Conservation (phyloP, 2,329 filamentous ascomycete genomes). For the Botrytis cinerea region DNA sequence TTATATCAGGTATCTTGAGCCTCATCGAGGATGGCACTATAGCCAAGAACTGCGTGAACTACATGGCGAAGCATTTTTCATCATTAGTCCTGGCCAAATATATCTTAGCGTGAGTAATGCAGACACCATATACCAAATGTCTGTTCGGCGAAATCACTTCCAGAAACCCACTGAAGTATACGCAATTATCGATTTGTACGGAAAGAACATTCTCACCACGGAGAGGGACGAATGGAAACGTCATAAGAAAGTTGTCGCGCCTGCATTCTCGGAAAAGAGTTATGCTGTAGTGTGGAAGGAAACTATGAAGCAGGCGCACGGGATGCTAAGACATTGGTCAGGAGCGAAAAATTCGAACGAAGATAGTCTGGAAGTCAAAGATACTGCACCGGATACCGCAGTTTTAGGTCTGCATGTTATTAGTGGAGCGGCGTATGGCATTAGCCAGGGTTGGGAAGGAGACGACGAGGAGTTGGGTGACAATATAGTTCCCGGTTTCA, state of each 20-base stretch:
- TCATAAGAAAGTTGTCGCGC: constrained; percentile 71
- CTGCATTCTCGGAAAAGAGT: constrained; percentile 76
- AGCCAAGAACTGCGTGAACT: not conserved
- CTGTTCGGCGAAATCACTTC: constrained; percentile 67
- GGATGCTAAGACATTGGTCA: constrained; percentile 50
- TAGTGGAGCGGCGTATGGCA: constrained; percentile 71
- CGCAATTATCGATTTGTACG: constrained; percentile 62
- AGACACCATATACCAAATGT: constrained; percentile 59
- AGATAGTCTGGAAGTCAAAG: constrained; percentile 51
- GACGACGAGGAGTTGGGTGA: constrained; percentile 48
- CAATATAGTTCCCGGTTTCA: not conserved
- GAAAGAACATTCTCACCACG: constrained; percentile 69
- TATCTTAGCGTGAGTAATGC: not conserved
- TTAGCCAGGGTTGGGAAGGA: constrained; percentile 60
- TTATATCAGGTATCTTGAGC: not conserved
- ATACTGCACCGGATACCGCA: constrained; percentile 66
- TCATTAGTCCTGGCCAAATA: not conserved
- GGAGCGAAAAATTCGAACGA: constrained; percentile 54
- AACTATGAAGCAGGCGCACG: constrained; percentile 61
- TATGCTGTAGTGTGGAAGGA: constrained; percentile 67
- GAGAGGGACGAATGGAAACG: constrained; percentile 70
- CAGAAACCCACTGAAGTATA: constrained; percentile 67
- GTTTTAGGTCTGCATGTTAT: constrained; percentile 59
- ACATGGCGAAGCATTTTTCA: constrained; percentile 2
- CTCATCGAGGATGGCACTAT: not conserved